These are phyloP conservation scores for Psilocybe mexicana DNA, from an alignment of 1,284 basidiomycete species.

Conservation along the genomic window DNA sequence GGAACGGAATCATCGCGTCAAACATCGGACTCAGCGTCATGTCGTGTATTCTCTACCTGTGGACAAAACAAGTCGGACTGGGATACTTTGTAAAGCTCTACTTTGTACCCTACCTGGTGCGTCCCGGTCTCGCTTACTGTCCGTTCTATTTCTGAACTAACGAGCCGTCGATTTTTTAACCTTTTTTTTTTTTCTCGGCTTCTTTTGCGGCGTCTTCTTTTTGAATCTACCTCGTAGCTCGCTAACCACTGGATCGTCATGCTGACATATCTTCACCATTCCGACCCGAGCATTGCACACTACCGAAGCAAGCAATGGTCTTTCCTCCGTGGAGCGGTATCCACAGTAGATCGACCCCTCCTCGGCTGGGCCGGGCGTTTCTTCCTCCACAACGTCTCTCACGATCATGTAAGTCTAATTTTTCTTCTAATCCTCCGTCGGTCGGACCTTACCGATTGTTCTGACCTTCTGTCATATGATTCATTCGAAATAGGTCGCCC, in stretches of 20 bases:
- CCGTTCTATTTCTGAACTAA: neutral
- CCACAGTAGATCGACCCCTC: conserved; percentile 57
- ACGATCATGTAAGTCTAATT: conserved; percentile 35
- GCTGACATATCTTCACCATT: conserved; percentile 78
- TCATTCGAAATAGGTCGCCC: conserved; percentile 20
- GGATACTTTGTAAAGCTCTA: conserved; percentile 46
- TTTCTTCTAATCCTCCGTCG: neutral
- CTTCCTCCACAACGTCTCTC: conserved; percentile 56
- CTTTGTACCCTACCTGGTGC: conserved; percentile 53
- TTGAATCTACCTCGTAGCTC: conserved; percentile 25
- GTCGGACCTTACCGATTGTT: neutral
- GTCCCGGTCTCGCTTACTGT: conserved; percentile 16
- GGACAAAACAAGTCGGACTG: conserved; percentile 42
- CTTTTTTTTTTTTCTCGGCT: too few relatives aligned
- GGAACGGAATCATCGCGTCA: conserved; percentile 49
- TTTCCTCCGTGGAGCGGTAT: conserved; percentile 55
- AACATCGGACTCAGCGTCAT: conserved; percentile 49
- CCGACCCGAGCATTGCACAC: conserved; percentile 59
- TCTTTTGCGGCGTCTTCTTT: too few relatives aligned
- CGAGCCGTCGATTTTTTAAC: neutral
- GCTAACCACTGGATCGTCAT: conserved; percentile 59
- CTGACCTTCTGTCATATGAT: conserved; percentile 2
- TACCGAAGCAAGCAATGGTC: conserved; percentile 56
- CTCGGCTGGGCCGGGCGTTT: conserved; percentile 58
- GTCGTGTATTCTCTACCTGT: conserved; percentile 39